Evolutionary conservation across 179 eudicot species (phyloP).

Genomic region (Silene vulgaris): DNA sequence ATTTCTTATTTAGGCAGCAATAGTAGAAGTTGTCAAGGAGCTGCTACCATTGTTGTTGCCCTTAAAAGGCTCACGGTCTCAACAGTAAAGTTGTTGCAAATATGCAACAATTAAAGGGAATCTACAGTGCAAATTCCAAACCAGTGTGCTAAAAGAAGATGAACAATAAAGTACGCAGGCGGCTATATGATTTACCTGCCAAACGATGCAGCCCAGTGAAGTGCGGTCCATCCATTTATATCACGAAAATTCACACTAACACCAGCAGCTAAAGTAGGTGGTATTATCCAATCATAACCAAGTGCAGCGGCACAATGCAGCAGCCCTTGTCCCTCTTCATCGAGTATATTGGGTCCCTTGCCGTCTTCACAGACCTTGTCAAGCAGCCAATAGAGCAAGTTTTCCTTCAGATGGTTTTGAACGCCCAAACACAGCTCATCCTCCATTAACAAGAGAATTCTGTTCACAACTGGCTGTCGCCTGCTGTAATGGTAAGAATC

Average conservation of each 20-base stretch:
- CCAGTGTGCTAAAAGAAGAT: background rate
- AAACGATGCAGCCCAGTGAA: conserved; percentile 86
- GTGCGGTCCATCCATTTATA: conserved; percentile 75
- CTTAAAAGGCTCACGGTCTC: conserved; percentile 1
- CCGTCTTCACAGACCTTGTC: conserved; percentile 64
- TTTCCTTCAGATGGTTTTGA: conserved; percentile 58
- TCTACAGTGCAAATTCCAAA: background rate
- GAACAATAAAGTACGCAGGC: background rate
- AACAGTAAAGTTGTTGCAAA: background rate
- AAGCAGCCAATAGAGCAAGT: conserved; percentile 60
- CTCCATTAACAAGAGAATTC: conserved; percentile 30
- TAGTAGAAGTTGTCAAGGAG: background rate
- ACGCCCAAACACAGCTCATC: conserved; percentile 36
- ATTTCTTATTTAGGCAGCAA: background rate
- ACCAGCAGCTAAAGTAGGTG: conserved; percentile 62
- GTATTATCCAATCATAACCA: conserved; percentile 79
- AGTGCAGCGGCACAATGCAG: conserved; percentile 84
- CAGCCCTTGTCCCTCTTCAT: conserved; percentile 79
- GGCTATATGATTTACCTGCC: conserved; percentile 50
- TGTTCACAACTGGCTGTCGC: conserved; percentile 26
- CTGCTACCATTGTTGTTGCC: too few relatives aligned
- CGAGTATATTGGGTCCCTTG: conserved; percentile 56
- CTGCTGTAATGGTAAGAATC: conserved; percentile 24
- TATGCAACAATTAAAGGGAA: background rate
- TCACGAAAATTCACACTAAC: conserved; percentile 79